Conservation (phyloP, 164 flowering plant species). For the Santalum album region DNA sequence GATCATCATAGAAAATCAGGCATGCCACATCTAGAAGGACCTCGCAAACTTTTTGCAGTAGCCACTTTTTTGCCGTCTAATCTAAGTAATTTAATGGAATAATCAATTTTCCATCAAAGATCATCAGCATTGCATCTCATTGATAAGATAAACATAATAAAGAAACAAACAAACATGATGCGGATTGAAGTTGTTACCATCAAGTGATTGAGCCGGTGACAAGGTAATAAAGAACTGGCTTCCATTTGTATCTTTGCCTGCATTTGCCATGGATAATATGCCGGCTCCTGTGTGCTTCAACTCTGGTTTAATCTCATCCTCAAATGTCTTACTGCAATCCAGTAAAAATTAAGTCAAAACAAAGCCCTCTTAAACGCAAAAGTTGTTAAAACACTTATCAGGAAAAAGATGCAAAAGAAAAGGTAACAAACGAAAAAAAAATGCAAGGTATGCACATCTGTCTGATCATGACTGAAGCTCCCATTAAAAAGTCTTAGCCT, state of each 20-base stretch:
- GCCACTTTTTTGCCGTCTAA: too few relatives aligned
- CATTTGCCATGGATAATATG: constrained; percentile 96
- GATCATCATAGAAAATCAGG: too few relatives aligned
- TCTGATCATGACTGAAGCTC: too few relatives aligned
- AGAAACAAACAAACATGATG: neutral
- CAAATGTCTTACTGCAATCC: constrained; percentile 58
- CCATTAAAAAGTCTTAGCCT: too few relatives aligned
- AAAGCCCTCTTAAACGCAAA: neutral
- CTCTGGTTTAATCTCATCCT: constrained; percentile 80
- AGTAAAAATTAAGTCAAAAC: neutral
- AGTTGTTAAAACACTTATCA: too few relatives aligned
- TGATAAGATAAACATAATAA: neutral
- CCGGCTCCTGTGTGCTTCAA: constrained; percentile 99
- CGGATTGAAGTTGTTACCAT: constrained; percentile 44
- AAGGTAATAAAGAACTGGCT: constrained; percentile 93
- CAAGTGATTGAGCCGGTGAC: constrained; percentile 76
- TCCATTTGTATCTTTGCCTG: constrained; percentile 94
- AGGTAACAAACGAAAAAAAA: too few relatives aligned
- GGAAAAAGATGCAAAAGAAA: neutral
- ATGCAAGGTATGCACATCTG: too few relatives aligned
- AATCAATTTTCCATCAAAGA: neutral
- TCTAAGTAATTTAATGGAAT: too few relatives aligned
- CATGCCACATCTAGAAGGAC: too few relatives aligned
- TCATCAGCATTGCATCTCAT: constrained; percentile 3
- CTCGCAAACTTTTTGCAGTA: too few relatives aligned